Evolutionary conservation across 805 yeast genomes (phyloP), one percentile per base, ranked within the genome.

Genomic region (Lachancea cidri): DNA sequence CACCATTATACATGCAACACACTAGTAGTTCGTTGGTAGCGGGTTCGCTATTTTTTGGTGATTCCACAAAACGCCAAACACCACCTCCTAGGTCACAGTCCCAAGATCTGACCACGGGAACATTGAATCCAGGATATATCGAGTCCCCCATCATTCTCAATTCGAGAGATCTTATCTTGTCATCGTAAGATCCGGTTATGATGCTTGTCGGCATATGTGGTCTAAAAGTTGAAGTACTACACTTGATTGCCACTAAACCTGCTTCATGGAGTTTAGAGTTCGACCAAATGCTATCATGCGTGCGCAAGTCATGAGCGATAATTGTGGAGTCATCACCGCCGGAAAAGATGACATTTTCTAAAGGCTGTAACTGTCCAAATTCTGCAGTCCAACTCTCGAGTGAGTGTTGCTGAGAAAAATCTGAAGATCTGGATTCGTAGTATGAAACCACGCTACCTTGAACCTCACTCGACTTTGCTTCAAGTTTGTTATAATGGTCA

Each of bases 1-100:
- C 96, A 14, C 98, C 98, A 50, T 86, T 88, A 56, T 91, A 91
- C 98, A 93, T 93, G 56, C 96, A 87, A 59, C 97, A 89, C 0
- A 81, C 79, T 37, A 91, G 64, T 0, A 91, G 71, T 32, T 76
- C 65, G 42, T 74, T 64, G 25, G 68, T 69, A 11, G 55, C 50
- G 20, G 11, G 15, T 4, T 19, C 8, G 14, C 22, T 15, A 7
- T 42, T 36, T 0, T 48, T 41, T 0, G 79, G 76, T 15, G 76
- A 69, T 2, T 95, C 96, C 5, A 79, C 66, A 43, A 93, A 70
- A 52, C 96, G 69, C 98, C 98, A 91, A 2, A 91, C 98, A 1
- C 98, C 98, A 4, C 98, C 98, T 1, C 87, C 89, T 3, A 93
- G 66, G 35, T 81, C 73, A 20, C 68, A 60, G 33, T 67, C 65